Conservation (phyloP, 2,329 filamentous ascomycete species). For the Dactylellina drechsleri region DNA sequence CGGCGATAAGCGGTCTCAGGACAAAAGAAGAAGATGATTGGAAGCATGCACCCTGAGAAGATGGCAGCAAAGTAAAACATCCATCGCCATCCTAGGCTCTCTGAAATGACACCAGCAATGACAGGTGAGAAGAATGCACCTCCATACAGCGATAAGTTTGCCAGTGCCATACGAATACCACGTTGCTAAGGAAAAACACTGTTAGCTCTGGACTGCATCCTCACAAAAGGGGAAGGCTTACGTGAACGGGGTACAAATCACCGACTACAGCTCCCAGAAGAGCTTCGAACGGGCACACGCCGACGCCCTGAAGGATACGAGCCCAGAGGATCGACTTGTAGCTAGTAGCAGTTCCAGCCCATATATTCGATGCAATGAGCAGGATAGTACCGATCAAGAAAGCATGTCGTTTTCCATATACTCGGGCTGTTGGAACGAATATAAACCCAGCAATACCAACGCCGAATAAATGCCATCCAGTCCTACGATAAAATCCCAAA, state of each 20-base stretch:
- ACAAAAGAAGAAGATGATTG: slow-evolving; percentile 78
- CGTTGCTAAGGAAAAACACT: slow-evolving; percentile 67
- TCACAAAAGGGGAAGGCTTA: not conserved
- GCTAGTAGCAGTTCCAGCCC: slow-evolving; percentile 75
- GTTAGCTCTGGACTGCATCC: not conserved
- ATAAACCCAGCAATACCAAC: slow-evolving; percentile 83
- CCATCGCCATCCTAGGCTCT: slow-evolving; percentile 82
- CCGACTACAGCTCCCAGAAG: slow-evolving; percentile 88
- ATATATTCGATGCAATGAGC: slow-evolving; percentile 77
- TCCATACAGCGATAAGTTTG: slow-evolving; percentile 76
- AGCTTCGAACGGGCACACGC: slow-evolving; percentile 87
- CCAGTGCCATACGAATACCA: slow-evolving; percentile 86
- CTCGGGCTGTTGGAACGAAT: slow-evolving; percentile 84
- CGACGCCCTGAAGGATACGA: slow-evolving; percentile 85
- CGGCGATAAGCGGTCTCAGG: slow-evolving; percentile 85
- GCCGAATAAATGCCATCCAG: slow-evolving; percentile 70
- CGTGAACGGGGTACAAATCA: slow-evolving; percentile 89
- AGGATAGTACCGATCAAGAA: slow-evolving; percentile 81
- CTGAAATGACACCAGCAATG: slow-evolving; percentile 86
- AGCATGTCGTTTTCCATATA: slow-evolving; percentile 92
- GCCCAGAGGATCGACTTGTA: slow-evolving; percentile 80
- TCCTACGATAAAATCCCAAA: slow-evolving; percentile 70
- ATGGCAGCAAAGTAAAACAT: slow-evolving; percentile 89
- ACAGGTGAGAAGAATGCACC: slow-evolving; percentile 83
- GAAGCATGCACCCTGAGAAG: slow-evolving; percentile 76